Percentiles rank a stretch among this genome's conserved stretches.
phyloP scores from a whole-genome alignment of 129 eudicot species.

The Chrysanthemum seticuspe region DNA sequence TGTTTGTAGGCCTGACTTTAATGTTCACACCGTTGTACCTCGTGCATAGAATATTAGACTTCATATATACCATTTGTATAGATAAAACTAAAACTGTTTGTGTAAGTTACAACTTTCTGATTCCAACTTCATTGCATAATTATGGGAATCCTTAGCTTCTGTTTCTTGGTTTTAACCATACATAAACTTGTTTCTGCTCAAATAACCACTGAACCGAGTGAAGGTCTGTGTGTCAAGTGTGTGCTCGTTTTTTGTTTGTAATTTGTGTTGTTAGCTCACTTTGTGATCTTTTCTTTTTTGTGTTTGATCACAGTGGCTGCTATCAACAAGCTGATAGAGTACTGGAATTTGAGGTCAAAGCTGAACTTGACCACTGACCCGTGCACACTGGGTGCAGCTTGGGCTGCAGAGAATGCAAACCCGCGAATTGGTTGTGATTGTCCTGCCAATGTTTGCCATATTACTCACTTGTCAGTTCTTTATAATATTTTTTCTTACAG shows the following conservation, averaged over 20 bases:
- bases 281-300: conserved; percentile 8
- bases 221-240: conserved; percentile 41
- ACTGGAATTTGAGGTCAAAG: conserved; percentile 55
- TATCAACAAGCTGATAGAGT: conserved; percentile 57
- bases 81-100: conserved; percentile 7
- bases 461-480: conserved; percentile 62
- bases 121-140: conserved; percentile 12
- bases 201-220: conserved; percentile 47
- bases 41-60: conserved; percentile 27
- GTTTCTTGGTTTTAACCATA: conserved; percentile 37
- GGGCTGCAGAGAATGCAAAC: conserved; percentile 56
- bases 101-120: conserved; percentile 3
- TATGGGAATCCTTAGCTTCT: conserved; percentile 50
- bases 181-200: conserved; percentile 42
- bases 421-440: conserved; percentile 68
- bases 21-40: conserved; percentile 24
- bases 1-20: conserved; percentile 29
- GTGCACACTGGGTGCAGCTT: conserved; percentile 47
- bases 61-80: conserved; percentile 2
- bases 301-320: conserved; percentile 48
- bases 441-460: conserved; percentile 48
- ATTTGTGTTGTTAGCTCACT: background rate
- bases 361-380: conserved; percentile 56
- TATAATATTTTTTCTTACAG: background rate
- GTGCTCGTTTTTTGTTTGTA: conserved; percentile 2